phyloP scores from a whole-genome alignment of 345 rosid species.

The Aquilaria sinensis region DNA sequence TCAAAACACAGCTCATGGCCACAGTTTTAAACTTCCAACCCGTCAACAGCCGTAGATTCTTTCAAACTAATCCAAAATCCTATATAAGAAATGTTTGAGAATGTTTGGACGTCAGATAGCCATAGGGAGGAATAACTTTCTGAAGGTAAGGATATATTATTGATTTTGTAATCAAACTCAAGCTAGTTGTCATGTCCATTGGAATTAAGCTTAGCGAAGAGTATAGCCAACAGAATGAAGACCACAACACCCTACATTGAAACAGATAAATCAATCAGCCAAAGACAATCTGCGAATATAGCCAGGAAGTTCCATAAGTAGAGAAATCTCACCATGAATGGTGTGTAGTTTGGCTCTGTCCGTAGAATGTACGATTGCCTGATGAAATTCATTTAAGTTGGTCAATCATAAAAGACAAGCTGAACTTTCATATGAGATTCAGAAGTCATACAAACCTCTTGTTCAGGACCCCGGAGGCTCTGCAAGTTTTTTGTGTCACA shows the following conservation, averaged over 20 bases:
- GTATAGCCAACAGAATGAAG: conserved; percentile 33
- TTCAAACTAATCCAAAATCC: no score
- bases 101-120: no score
- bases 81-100: no score
- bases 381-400: conserved; percentile 10
- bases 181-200: conserved; percentile 23
- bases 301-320: background rate
- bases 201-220: conserved; percentile 26
- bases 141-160: background rate
- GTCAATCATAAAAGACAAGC: conserved; percentile 2
- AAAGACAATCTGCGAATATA: background rate
- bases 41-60: no score
- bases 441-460: conserved; percentile 36
- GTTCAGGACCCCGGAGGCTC: conserved; percentile 44
- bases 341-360: conserved; percentile 18
- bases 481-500: conserved; percentile 57
- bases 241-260: conserved; percentile 33
- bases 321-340: conserved; percentile 25
- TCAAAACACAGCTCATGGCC: no score
- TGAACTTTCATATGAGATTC: background rate
- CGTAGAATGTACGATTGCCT: conserved; percentile 49
- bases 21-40: no score
- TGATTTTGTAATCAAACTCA: conserved; percentile 3
- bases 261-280: conserved; percentile 10
- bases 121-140: no score